Evolutionary conservation across 2,329 filamentous ascomycete species (phyloP).

Genomic region (Aspergillus arachidicola): DNA sequence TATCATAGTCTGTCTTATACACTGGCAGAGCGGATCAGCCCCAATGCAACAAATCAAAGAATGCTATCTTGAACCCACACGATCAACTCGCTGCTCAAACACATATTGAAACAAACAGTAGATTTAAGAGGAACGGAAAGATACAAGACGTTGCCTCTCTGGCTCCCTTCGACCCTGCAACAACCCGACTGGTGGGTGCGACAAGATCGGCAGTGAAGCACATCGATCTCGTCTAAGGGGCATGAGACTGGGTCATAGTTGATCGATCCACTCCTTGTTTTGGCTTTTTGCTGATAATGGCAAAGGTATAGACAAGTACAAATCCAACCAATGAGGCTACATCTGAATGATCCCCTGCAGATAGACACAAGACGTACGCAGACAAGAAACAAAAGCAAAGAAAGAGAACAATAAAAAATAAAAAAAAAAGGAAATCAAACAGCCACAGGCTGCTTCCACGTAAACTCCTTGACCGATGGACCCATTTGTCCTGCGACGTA

Average conservation of each 20-base stretch:
- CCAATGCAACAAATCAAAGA: not conserved
- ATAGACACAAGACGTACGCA: not conserved
- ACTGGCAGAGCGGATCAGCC: not conserved
- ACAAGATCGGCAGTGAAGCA: not conserved
- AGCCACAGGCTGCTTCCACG: constrained; percentile 19
- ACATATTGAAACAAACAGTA: not conserved
- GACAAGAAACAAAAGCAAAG: constrained; percentile 2
- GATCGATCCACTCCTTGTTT: not conserved
- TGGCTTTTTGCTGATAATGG: not conserved
- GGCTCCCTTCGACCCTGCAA: not conserved
- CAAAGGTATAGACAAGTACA: constrained; percentile 1
- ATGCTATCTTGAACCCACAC: constrained; percentile 3
- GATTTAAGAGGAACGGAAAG: constrained; percentile 2
- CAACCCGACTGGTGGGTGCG: not conserved
- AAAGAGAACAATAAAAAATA: constrained; percentile 5
- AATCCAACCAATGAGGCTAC: constrained; percentile 4
- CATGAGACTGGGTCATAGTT: not conserved
- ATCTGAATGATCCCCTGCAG: constrained; percentile 2
- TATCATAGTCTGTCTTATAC: constrained; percentile 1
- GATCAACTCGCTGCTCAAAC: constrained; percentile 1
- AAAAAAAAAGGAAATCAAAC: constrained; percentile 11
- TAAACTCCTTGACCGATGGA: constrained; percentile 23
- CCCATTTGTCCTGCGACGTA: constrained; percentile 14
- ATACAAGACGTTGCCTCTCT: not conserved
- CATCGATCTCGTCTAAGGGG: not conserved